Base-by-base conservation (phyloP, 2,329 filamentous ascomycete genomes). In the Aspergillus alliaceus region DNA sequence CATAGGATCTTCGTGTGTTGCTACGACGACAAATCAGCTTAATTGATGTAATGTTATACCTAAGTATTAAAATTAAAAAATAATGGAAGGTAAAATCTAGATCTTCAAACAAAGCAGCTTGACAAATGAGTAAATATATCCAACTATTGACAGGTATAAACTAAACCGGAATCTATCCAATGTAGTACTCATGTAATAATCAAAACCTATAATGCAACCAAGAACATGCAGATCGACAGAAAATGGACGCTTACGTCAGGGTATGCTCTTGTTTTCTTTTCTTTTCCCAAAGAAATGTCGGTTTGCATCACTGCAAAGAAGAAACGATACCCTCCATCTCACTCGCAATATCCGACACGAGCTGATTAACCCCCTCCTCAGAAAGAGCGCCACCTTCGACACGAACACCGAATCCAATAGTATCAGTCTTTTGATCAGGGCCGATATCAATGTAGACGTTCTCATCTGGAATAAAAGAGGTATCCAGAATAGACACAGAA, bases 361-460 rank as follows among this genome's bases (percentile, higher is more conserved):
- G 48, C 20, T 44, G 32, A 14, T 51, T 15, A 5, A 64, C 65
- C 18, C 65, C 65, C 2, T 46, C 31, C 20, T 64, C 64, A 1
- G 39, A 11, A 44, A 69, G 49, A 14, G 63, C 14, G 0, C 64
- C 65, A 3, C 67, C 67, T 35, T 70, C 67, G 9, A 68, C 65
- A n/a, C 67, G 62, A 20, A 70, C 59, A 9, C 67, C 67, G 44
- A 70, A 69, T 2, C 67, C 67, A 42, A 70, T 62, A 1, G 59
- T 63, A 48, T 70, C 61, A 2, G 59, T 69, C 25, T 53, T 55
- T 1, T 51, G 39, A 54, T 70, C 67, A 8, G 64, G 68, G 2
- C 64, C 68, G 20, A 70, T 63, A 53, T 70, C 68, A 29, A 70
- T 64, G 51, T 59, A 70, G 2, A 70, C 46, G 35, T 69, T 68